These are phyloP conservation scores for Pythium phragmitis DNA, from an alignment of 352 stramenopile genomes.

Conservation along the genomic window DNA sequence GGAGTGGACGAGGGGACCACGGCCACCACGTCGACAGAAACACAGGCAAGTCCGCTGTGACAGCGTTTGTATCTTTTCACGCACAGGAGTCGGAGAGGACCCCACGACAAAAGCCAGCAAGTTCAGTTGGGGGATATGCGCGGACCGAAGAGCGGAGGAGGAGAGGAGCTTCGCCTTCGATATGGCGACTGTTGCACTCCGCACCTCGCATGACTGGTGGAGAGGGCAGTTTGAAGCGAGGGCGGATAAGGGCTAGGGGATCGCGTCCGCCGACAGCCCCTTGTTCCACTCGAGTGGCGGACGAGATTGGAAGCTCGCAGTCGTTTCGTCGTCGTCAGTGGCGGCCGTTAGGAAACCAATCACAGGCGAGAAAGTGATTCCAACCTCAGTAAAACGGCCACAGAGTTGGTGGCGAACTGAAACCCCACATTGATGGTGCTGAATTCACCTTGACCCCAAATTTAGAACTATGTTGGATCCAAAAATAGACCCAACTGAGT, in stretches of 20 bases:
- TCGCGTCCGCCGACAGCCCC: constrained; percentile 18
- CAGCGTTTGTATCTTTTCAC: constrained; percentile 16
- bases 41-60: constrained; percentile 13
- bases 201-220: constrained; percentile 24
- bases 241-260: constrained; percentile 29
- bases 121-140: constrained; percentile 15
- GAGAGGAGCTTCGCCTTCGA: not conserved
- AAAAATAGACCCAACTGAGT: not conserved
- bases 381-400: no score
- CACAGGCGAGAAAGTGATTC: not conserved
- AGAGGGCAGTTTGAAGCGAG: constrained; percentile 24
- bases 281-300: not conserved
- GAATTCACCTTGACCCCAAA: not conserved
- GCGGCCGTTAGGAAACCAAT: constrained; percentile 24
- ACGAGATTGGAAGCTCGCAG: constrained; percentile 18
- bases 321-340: constrained; percentile 18
- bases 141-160: constrained; percentile 8
- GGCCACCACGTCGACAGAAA: not conserved
- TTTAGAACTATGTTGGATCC: not conserved
- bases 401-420: no score
- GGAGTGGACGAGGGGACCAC: constrained; percentile 27
- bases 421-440: no score
- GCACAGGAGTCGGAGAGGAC: not conserved
- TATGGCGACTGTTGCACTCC: constrained; percentile 9
- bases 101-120: constrained; percentile 10